Percentiles rank a stretch among this genome's conserved stretches.
Evolutionary conservation across 352 stramenopile species (phyloP).

Genomic region (Globisporangium sylvaticum): DNA sequence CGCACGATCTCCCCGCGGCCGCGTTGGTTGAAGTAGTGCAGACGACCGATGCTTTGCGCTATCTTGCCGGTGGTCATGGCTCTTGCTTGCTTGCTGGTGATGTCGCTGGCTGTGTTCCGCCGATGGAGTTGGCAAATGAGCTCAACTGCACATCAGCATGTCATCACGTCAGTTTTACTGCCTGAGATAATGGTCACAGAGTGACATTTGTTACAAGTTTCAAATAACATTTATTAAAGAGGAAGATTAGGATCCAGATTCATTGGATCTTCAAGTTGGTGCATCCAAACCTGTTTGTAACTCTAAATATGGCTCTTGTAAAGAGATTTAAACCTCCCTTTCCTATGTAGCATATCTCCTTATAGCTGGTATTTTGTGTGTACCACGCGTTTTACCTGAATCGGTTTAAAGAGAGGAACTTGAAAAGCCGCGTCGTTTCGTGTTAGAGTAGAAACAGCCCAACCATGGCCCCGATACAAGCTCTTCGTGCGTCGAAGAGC

Average conservation of each 20-base stretch:
- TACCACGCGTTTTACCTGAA: background rate
- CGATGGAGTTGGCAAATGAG: background rate
- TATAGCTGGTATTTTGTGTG: too few relatives aligned
- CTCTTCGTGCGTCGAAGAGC: background rate
- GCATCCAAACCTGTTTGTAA: too few relatives aligned
- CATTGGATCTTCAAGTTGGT: background rate
- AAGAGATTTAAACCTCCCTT: too few relatives aligned
- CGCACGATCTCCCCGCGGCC: constrained; percentile 41
- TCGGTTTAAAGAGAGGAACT: background rate
- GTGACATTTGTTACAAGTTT: background rate
- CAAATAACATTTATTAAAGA: background rate
- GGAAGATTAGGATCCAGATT: background rate
- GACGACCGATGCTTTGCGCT: constrained; percentile 6
- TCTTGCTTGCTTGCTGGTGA: background rate
- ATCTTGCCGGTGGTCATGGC: background rate
- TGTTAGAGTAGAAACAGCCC: background rate
- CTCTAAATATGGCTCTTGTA: too few relatives aligned
- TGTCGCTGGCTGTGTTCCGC: background rate
- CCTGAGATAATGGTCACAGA: background rate
- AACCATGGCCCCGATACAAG: background rate
- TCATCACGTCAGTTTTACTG: background rate
- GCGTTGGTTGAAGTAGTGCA: constrained; percentile 44
- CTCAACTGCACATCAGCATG: background rate
- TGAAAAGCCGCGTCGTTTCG: constrained; percentile 3
- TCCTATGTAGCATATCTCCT: too few relatives aligned